Conservation (phyloP, 345 rosid species). For the Orychophragmus violaceus region DNA sequence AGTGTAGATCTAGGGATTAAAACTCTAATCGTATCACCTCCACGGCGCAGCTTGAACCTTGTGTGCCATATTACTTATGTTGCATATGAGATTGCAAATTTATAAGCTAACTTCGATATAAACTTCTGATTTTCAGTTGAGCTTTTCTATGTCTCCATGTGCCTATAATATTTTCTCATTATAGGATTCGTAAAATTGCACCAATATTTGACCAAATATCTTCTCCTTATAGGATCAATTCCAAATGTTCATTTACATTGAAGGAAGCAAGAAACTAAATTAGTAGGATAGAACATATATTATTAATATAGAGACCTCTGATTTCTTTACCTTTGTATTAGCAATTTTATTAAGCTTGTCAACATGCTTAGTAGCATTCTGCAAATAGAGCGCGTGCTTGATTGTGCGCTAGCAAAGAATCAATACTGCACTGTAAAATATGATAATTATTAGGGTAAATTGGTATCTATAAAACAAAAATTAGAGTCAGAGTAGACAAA, state of each 20-base stretch:
- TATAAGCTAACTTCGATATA: neutral
- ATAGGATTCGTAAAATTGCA: neutral
- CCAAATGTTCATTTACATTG: no score
- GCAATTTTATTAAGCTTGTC: slow-evolving; percentile 78
- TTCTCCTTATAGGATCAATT: no score
- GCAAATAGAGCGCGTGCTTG: slow-evolving; percentile 85
- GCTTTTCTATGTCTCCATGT: neutral
- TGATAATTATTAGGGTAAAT: no score
- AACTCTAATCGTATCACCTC: no score
- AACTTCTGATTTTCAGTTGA: neutral
- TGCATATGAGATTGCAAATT: slow-evolving; percentile 47
- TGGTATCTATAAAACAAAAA: no score
- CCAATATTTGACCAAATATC: no score
- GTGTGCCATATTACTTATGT: slow-evolving; percentile 44
- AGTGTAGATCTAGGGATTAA: no score
- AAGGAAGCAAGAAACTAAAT: no score
- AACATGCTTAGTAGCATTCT: slow-evolving; percentile 79
- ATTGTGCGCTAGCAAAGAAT: slow-evolving; percentile 91
- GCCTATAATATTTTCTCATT: neutral
- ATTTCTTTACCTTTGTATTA: slow-evolving; percentile 47
- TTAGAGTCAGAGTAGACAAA: no score
- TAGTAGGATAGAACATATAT: neutral
- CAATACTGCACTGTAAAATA: slow-evolving; percentile 84
- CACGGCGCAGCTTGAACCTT: slow-evolving; percentile 57
- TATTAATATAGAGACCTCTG: neutral